Conservation (phyloP, 768 basidiomycete species). For the Pleurotus salmoneostramineus region DNA sequence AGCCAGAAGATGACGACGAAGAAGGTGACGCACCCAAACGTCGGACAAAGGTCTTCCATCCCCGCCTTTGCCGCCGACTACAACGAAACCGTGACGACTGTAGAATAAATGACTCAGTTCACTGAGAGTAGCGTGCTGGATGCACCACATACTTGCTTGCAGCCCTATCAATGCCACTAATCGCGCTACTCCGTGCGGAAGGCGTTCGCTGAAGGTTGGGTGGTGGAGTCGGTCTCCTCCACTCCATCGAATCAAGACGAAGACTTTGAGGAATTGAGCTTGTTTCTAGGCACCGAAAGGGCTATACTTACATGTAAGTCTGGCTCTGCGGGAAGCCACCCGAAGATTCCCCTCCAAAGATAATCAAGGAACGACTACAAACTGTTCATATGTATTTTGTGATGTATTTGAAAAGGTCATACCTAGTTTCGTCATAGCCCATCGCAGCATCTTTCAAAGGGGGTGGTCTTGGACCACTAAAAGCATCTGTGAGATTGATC, state of each 20-base stretch:
- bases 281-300: constrained; percentile 2
- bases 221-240: constrained; percentile 57
- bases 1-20: neutral
- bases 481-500: constrained; percentile 64
- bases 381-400: constrained; percentile 1
- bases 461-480: constrained; percentile 55
- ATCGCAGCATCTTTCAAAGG: constrained; percentile 70
- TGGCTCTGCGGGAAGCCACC: constrained; percentile 57
- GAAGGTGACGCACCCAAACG: constrained; percentile 57
- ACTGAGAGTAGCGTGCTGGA: constrained; percentile 1
- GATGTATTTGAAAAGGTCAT: constrained; percentile 1
- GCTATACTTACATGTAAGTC: constrained; percentile 59
- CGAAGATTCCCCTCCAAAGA: constrained; percentile 75
- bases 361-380: constrained; percentile 51
- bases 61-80: constrained; percentile 67
- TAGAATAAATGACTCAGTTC: constrained; percentile 11
- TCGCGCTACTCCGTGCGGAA: constrained; percentile 58
- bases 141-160: constrained; percentile 69
- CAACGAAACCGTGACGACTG: constrained; percentile 71
- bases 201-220: constrained; percentile 43
- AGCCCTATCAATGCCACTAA: constrained; percentile 68
- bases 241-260: constrained; percentile 54
- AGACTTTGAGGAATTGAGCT: constrained; percentile 37
- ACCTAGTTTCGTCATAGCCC: constrained; percentile 53
- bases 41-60: constrained; percentile 55